Percentiles rank a stretch among this genome's conserved stretches.
These are phyloP conservation scores for Cercophora sp. DNA, from an alignment of 495 filamentous ascomycete species.

Conservation along the genomic window DNA sequence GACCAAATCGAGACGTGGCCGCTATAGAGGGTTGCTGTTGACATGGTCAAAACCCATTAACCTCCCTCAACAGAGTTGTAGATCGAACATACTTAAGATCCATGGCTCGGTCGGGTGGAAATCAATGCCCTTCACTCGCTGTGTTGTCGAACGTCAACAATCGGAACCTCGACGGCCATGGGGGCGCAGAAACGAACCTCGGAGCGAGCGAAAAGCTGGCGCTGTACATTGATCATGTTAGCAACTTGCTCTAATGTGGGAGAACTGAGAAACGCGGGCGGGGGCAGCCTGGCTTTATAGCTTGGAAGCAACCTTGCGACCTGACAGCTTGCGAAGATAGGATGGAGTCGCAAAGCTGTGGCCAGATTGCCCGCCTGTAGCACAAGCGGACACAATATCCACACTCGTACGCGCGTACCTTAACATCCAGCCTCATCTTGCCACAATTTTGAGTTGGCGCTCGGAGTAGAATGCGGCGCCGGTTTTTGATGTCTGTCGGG, in stretches of 20 bases:
- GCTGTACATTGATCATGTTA: conserved; percentile 31
- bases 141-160: conserved; percentile 45
- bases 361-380: conserved; percentile 5
- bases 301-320: no score
- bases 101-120: conserved; percentile 96
- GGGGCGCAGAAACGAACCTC: conserved; percentile 63
- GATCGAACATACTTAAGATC: conserved; percentile 64
- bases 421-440: conserved; percentile 87
- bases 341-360: conserved; percentile 6
- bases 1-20: conserved; percentile 99
- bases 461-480: no score
- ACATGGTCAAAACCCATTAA: conserved; percentile 5
- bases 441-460: no score
- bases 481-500: conserved; percentile 20
- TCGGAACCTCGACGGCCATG: conserved; percentile 40
- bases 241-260: no score
- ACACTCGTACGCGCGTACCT: no score
- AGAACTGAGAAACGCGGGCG: no score
- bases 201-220: conserved; percentile 35
- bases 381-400: conserved; percentile 9
- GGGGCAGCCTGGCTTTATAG: no score
- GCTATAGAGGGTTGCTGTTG: conserved; percentile 72
- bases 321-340: background rate
- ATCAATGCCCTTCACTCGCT: conserved; percentile 96
- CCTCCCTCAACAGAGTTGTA: background rate